phyloP scores from a whole-genome alignment of 2,329 filamentous ascomycete genomes.

The Gyromitra esculenta region DNA sequence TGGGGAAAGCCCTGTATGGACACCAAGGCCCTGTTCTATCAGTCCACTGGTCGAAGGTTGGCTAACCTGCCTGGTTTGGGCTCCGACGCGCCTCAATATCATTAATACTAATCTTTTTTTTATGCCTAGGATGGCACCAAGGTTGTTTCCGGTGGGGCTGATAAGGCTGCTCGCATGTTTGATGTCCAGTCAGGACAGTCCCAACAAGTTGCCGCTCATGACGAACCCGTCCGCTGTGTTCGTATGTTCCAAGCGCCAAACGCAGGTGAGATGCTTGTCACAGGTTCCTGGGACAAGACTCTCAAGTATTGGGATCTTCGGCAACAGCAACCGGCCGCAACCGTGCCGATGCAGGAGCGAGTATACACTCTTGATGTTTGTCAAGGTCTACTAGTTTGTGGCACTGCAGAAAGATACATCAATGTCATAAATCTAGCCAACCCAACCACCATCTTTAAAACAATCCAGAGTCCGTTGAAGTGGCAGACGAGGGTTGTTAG shows the following conservation, averaged over 20 bases:
- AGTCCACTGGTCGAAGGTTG: slow-evolving; percentile 87
- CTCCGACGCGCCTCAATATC: slow-evolving; percentile 45
- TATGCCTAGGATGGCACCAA: slow-evolving; percentile 81
- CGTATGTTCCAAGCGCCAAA: slow-evolving; percentile 78
- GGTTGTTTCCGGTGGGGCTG: slow-evolving; percentile 84
- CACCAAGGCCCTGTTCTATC: slow-evolving; percentile 86
- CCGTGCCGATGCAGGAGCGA: slow-evolving; percentile 75
- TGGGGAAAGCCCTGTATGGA: slow-evolving; percentile 85
- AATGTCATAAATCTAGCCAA: slow-evolving; percentile 92
- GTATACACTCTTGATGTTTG: slow-evolving; percentile 93
- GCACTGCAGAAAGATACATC: slow-evolving; percentile 94
- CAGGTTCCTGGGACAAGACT: slow-evolving; percentile 91
- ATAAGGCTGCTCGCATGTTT: slow-evolving; percentile 88
- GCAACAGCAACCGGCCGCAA: slow-evolving; percentile 71
- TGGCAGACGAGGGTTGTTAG: slow-evolving; percentile 97
- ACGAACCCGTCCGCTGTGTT: slow-evolving; percentile 80
- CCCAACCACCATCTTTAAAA: slow-evolving; percentile 93
- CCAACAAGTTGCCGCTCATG: slow-evolving; percentile 82
- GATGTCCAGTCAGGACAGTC: slow-evolving; percentile 77
- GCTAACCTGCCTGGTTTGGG: slow-evolving; percentile 52
- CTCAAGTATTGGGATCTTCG: slow-evolving; percentile 90
- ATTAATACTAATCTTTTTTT: slow-evolving; percentile 39
- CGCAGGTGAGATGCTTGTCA: slow-evolving; percentile 82
- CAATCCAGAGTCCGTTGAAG: slow-evolving; percentile 92
- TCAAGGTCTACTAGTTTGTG: slow-evolving; percentile 87